A percentile compares a stretch with the other conserved stretches of the same genome.
Evolutionary conservation across 75 land plant genomes (phyloP).

Genomic region (Cunninghamia lanceolata): DNA sequence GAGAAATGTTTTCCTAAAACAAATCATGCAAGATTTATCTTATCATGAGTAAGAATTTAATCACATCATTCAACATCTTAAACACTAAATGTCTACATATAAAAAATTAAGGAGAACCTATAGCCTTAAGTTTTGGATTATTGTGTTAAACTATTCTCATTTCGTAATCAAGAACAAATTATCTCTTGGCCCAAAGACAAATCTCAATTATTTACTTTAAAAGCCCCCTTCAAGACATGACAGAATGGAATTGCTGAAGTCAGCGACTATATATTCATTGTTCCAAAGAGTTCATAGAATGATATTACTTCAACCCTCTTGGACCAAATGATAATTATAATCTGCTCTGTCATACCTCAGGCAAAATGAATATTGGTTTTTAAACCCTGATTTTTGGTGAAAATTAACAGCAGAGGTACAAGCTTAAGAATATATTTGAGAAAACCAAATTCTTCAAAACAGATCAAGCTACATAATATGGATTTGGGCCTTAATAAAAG

Average conservation of each 20-base stretch:
- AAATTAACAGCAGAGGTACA: neutral
- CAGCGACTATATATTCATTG: neutral
- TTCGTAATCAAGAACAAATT: no score
- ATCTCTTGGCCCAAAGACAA: neutral
- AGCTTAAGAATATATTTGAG: neutral
- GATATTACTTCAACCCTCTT: neutral
- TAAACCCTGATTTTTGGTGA: neutral
- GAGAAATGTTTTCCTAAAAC: no score
- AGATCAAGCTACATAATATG: neutral
- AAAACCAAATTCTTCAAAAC: neutral
- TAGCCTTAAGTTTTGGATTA: neutral
- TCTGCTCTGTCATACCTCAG: neutral
- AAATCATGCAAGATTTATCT: neutral
- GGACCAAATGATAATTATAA: neutral
- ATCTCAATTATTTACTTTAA: neutral
- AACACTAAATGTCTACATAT: no score
- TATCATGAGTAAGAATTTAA: neutral
- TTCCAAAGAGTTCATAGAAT: neutral
- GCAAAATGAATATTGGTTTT: neutral
- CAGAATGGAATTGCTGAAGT: neutral
- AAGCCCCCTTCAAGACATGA: neutral
- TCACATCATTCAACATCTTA: neutral
- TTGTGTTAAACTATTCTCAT: no score
- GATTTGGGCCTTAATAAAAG: neutral
- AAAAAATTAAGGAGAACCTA: neutral